Evolutionary conservation across 352 stramenopile genomes (phyloP).

Genomic region (Elongisporangium senticosum): DNA sequence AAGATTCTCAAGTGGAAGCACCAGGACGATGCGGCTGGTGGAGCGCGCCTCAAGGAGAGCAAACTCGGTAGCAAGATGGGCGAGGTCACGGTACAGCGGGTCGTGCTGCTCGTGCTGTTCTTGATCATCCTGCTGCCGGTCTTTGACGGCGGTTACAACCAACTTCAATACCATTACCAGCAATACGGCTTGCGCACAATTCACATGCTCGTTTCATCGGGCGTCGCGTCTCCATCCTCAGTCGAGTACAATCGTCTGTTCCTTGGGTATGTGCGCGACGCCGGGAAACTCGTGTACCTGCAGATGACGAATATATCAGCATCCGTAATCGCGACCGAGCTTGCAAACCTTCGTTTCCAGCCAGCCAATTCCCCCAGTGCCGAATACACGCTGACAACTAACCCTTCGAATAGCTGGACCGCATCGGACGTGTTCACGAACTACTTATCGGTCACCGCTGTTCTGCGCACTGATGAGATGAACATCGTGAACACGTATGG

Average conservation of each 20-base stretch:
- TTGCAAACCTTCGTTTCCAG: slow-evolving; percentile 50
- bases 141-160: slow-evolving; percentile 75
- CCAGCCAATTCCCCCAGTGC: slow-evolving; percentile 18
- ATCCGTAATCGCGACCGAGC: slow-evolving; percentile 20
- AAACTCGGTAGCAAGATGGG: slow-evolving; percentile 88
- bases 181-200: slow-evolving; percentile 77
- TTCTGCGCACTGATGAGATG: slow-evolving; percentile 48
- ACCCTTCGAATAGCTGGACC: slow-evolving; percentile 58
- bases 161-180: slow-evolving; percentile 81
- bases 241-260: slow-evolving; percentile 55
- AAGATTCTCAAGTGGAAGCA: slow-evolving; percentile 87
- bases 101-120: slow-evolving; percentile 88
- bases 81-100: slow-evolving; percentile 78
- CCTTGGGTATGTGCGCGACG: slow-evolving; percentile 61
- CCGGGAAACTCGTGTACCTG: slow-evolving; percentile 45
- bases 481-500: slow-evolving; percentile 77
- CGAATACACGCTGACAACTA: slow-evolving; percentile 45
- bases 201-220: slow-evolving; percentile 59
- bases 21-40: slow-evolving; percentile 35
- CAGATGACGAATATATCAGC: slow-evolving; percentile 51
- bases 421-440: slow-evolving; percentile 21
- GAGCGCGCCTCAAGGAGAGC: slow-evolving; percentile 60
- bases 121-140: slow-evolving; percentile 86
- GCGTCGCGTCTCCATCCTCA: slow-evolving; percentile 24
- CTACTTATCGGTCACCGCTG: slow-evolving; percentile 33